Conservation (phyloP, 441 rosid species). For the Erodium moschatum region DNA sequence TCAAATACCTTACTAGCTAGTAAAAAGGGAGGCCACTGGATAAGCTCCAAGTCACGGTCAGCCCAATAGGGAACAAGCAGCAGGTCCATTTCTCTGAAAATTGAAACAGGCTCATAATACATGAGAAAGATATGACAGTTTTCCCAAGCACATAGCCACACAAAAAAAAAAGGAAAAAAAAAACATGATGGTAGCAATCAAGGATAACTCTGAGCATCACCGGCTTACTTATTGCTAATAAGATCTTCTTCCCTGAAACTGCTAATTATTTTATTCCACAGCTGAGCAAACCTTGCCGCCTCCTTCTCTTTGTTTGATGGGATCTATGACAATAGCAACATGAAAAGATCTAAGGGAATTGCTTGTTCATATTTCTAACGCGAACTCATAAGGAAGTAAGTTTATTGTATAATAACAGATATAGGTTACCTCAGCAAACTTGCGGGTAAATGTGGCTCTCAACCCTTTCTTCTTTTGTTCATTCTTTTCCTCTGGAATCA, state of each 20-base stretch:
- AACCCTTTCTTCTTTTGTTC: conserved; percentile 65
- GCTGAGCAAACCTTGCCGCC: conserved; percentile 93
- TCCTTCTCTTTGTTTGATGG: conserved; percentile 61
- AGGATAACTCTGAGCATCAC: conserved; percentile 8
- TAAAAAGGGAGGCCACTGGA: conserved; percentile 98
- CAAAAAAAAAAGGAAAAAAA: too few species aligned
- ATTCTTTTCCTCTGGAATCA: conserved; percentile 67
- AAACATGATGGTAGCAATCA: conserved; percentile 10
- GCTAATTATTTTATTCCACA: conserved; percentile 93
- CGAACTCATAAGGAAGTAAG: not conserved
- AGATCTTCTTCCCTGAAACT: conserved; percentile 98
- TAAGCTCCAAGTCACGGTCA: conserved; percentile 77
- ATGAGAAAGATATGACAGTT: conserved; percentile 6
- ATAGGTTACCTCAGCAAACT: conserved; percentile 42
- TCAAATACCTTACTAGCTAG: conserved; percentile 89
- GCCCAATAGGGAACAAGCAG: conserved; percentile 99
- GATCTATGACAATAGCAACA: conserved; percentile 35
- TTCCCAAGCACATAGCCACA: too few species aligned
- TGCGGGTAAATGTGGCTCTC: conserved; percentile 60
- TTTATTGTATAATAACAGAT: conserved; percentile 2
- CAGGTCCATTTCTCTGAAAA: conserved; percentile 84
- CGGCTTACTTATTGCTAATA: conserved; percentile 56
- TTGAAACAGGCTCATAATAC: conserved; percentile 17
- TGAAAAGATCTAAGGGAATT: conserved; percentile 10
- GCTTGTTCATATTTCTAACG: conserved; percentile 1